Base-by-base conservation (phyloP, 164 flowering plant species). In the Saururus chinensis region DNA sequence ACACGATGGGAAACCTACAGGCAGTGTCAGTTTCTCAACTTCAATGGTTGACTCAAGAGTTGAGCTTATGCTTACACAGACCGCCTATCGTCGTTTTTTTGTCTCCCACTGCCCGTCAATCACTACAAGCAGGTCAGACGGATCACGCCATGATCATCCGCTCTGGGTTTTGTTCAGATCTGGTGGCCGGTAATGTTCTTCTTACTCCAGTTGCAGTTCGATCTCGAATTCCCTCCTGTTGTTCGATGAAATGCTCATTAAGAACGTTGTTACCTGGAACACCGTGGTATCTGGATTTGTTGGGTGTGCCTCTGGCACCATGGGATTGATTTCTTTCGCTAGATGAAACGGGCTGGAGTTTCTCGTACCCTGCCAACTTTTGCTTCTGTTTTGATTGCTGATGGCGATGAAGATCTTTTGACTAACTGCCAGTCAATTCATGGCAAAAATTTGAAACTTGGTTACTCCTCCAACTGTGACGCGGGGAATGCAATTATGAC, bases 181-280 rank as follows among this genome's bases (percentile, higher is more conserved):
- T 64, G 61, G 30, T 67, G 11, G 4, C 66, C 9, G 10, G 12
- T 49, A 74, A 73, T 56, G 66, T 53, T 53, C 71, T 70, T 42
- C 68, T 64, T 67, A 74, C 40, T 54, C 63, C 11, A 40, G 17
- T 12, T 60, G 64, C 14, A 53, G 53, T 7, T 51, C 37, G 4
- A 51, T 64, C 21, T 26, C 20, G 14, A 51, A 56, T 9, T 67
- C 69, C 9, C 61, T 64, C 40, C 37, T 51, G 6, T 1, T 70
- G 67, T 70, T 74, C 56, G 49, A 67, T 19, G 62, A 64, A 64
- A 70, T 74, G 66, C 53, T 19, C 41, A 58, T 53, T 8, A 67
- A 69, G 58, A 71, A 74, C 61, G n/a, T n/a, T n/a, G n/a, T n/a
- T n/a, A n/a, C 71, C 52, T 73, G 73, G 73, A 73, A 73, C 45